Base-by-base conservation (phyloP, 2,329 filamentous ascomycete genomes). In the Epichloe aotearoae region DNA sequence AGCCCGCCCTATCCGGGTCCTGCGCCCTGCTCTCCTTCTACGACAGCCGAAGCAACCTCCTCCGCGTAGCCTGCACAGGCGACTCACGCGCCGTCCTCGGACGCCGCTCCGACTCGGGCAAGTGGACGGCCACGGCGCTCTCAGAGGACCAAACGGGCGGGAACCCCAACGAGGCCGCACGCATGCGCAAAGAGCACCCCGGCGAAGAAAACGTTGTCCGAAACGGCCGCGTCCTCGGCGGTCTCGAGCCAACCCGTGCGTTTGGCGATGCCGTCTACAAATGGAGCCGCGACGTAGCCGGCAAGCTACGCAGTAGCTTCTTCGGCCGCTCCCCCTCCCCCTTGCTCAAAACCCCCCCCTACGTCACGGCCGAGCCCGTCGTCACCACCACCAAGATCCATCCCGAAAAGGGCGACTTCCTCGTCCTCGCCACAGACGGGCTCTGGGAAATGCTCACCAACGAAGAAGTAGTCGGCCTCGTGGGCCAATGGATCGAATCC, bases 371-470 rank as follows among this genome's bases (percentile, higher is more conserved):
- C 1, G 94, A 98, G 68, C 93, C 93, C 3, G 77, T 97, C 20
- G 80, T 98, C 49, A 97, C 91, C 0, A 95, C 89, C 1, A 97
- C 91, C 44, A 85, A 93, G 66, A 84, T 98, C 49, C 77, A 91
- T 59, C 93, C 93, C 1, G 80, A 88, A 50, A 87, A 87, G 55
- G 90, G 91, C 44, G 93, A 98, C 64, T 98, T 98, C 61, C 75
- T 98, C 12, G 91, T 98, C 54, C 83, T 98, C 75, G 93, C 93
- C 20, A 96, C 93, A 0, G 93, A 98, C 64, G 93, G 93, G 4
- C 76, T 98, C 1, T 98, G 93, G 93, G 93, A 98, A 69, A 97
- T 97, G 93, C 76, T 98, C 54, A 96, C 88, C 46, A 98, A 97
- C 61, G 93, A 98, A 64, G 93, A 98, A 71, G 93, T 96, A 1